Base-by-base conservation (phyloP, 768 basidiomycete species). In the Pulveroboletus ravenelii region DNA sequence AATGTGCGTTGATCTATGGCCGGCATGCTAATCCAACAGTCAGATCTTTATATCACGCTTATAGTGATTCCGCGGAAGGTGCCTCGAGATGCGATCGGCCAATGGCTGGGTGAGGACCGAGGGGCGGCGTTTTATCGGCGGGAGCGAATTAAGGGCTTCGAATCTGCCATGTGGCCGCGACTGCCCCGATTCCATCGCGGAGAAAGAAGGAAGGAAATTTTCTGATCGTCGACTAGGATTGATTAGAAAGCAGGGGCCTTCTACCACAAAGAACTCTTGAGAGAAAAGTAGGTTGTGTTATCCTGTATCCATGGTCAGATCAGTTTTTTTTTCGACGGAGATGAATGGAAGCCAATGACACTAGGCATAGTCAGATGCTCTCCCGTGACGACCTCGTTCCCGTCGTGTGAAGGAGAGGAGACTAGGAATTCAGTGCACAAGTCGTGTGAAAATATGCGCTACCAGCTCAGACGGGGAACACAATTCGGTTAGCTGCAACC, bases 151-250 rank as follows among this genome's bases (percentile, higher is more conserved):
- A 29, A 20, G 17, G 10, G 23, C 32, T 38, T 18, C 25, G 25
- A 27, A 27, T 27, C 25, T 18, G 6, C 18, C 41, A 40, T 52
- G 53, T 1, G 27, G 41, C 18, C n/a, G 31, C 23, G 25, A 27
- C 25, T 4, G 25, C 25, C 25, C 55, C 57, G 56, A 59, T 34
- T 12, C 32, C 15, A 50, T 59, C 56, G 52, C 40, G 56, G 45
- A 50, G 52, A 50, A 50, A 42, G 57, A 57, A 55, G 52, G 18
- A 12, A 27, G 20, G 5, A 41, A 57, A 13, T 2, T 43, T 56
- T 34, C 32, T 40, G 7, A 38, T 27, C 10, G 17, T 36, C n/a
- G 23, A 40, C 15, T 41, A 38, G 15, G 12, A 30, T 29, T 51
- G 45, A 17, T 52, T 23, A 29, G 47, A 58, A 17, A 34, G 30